phyloP scores from a whole-genome alignment of 208 protist genomes.

The Wallacemonas sp. region DNA sequence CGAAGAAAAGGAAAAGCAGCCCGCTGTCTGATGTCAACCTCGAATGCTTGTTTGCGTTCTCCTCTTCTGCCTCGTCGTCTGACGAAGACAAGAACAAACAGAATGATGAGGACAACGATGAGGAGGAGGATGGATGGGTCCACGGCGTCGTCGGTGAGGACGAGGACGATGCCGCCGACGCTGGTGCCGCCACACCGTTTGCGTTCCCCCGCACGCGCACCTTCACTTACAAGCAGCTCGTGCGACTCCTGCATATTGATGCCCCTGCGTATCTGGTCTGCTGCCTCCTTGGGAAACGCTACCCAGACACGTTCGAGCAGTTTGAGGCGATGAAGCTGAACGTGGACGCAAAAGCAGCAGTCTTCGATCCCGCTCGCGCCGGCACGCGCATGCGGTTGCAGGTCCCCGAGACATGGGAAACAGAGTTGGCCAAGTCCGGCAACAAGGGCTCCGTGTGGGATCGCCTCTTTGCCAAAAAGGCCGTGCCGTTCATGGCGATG shows the following conservation, averaged over 20 bases:
- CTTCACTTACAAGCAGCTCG: conserved; percentile 80
- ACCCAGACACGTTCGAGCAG: conserved; percentile 76
- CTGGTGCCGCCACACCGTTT: background rate
- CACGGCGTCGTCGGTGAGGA: background rate
- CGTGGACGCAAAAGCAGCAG: conserved; percentile 15
- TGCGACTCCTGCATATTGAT: conserved; percentile 84
- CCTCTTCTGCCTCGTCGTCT: no score
- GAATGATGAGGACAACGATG: background rate
- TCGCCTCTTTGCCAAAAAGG: conserved; percentile 67
- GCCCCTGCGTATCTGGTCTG: conserved; percentile 83
- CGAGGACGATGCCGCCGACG: background rate
- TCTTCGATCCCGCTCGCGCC: conserved; percentile 70
- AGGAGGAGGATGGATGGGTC: background rate
- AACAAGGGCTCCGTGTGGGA: conserved; percentile 93
- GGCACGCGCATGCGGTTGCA: conserved; percentile 93
- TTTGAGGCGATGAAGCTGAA: conserved; percentile 60
- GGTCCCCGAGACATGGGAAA: conserved; percentile 94
- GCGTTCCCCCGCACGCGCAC: conserved; percentile 16
- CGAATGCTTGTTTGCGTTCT: no score
- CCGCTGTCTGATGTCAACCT: no score
- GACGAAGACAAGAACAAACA: conserved; percentile 14
- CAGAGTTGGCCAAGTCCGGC: conserved; percentile 73
- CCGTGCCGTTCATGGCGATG: conserved; percentile 96
- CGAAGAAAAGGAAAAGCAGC: background rate
- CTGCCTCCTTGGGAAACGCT: conserved; percentile 93